Base-by-base conservation (phyloP, 140 eudicot genomes). In the Stevia rebaudiana region DNA sequence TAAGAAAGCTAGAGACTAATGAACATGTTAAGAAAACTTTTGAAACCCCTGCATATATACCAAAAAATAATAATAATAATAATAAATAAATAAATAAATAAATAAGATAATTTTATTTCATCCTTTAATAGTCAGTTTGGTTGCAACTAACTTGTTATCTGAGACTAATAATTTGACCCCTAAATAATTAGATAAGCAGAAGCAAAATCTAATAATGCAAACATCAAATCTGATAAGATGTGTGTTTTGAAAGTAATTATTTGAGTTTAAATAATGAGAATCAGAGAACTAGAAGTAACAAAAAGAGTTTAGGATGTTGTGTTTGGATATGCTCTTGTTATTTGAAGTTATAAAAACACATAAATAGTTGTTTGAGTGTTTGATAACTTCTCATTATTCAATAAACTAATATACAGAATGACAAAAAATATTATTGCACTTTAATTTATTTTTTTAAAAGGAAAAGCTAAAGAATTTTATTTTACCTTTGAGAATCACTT, bases 1-100 rank as follows among this genome's bases (percentile, higher is more conserved):
- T n/a, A 54, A 28, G 22, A 28, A 56, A 15, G 8, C 8, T 8
- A 15, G 25, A 56, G 15, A 8, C 43, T 15, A 33, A 56, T 28
- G 63, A 56, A 56, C 63, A 56, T 64, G 58, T 28, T 35, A 47
- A 64, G 41, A 31, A 49, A 33, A n/a, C n/a, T n/a, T n/a, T n/a
- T n/a, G n/a, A n/a, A 44, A 28, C 11, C 15, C 11, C 8, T 61
- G 55, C 53, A 43, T 8, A 42, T 43, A 63, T 3, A 63, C n/a
- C 41, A 10, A 43, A 44, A 25, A 37, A 0, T 63, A n/a, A n/a
- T n/a, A n/a, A n/a, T n/a, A n/a, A n/a, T n/a, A n/a, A n/a, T n/a
- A n/a, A n/a, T n/a, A n/a, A n/a, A n/a, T n/a, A n/a, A n/a, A n/a
- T 18, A 30, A 8, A 56, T 28, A 2, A 43, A 56, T 42, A 12